Base-by-base conservation (phyloP, 768 basidiomycete genomes). In the Leccinum rimulosum region DNA sequence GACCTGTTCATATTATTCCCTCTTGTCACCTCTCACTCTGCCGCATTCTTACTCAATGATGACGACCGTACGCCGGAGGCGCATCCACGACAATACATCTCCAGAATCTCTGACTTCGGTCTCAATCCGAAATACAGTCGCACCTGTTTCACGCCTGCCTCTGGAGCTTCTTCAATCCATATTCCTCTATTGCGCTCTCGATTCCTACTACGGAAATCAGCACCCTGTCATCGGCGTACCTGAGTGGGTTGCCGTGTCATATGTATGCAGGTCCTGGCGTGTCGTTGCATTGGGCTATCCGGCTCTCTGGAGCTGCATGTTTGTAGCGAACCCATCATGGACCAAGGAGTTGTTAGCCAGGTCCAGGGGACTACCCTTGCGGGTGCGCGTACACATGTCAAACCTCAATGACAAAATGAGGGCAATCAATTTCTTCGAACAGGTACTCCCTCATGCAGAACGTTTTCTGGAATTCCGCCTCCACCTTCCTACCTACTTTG, bases 201-300 rank as follows among this genome's bases (percentile, higher is more conserved):
- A 31, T 3, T 43, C n/a, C 25, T 56, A 43, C 38, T 8, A n/a
- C n/a, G 6, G n/a, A 15, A n/a, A 17, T 31, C 25, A 3, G 25
- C 25, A 25, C 25, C 25, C 25, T 25, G 25, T 25, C 25, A 17
- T 8, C 10, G 40, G 54, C 17, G 27, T 57, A 12, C 54, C 54
- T 12, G 7, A 8, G 17, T 57, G 54, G 54, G 40, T 45, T 17
- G 33, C n/a, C 17, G 56, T 57, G 17, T 33, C 56, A 10, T 9
- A 56, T 14, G 30, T 57, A 10, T 57, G 56, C 54, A 56, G 54
- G 30, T 3, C 2, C 27, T 56, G 56, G 56, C 56, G 54, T 56
- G 43, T 11, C 1, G 30, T 56, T 22, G 56, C 38, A 17, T 56
- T 56, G 9, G 22, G 30, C 14, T 43, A 14, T 33, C 54, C 54